Conservation (phyloP, 768 basidiomycete species). For the Leccinum rimulosum region DNA sequence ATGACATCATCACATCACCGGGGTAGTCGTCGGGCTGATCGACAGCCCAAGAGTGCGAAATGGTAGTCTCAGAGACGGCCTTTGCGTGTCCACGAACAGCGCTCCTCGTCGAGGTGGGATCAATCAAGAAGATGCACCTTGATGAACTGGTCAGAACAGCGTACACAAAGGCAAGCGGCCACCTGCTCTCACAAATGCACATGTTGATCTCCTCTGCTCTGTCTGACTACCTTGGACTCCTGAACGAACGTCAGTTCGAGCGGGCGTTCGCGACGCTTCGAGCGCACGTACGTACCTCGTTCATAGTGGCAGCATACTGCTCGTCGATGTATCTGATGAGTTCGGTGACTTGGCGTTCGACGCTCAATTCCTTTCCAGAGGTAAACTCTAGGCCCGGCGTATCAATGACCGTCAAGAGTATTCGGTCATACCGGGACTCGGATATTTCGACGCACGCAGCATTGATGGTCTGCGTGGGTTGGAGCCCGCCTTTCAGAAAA, state of each 20-base stretch:
- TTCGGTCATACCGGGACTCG: conserved; percentile 78
- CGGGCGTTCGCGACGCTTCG: not conserved
- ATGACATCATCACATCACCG: conserved; percentile 62
- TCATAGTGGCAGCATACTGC: conserved; percentile 85
- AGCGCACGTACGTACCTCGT: conserved; percentile 50
- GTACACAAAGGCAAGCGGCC: not conserved
- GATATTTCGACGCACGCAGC: conserved; percentile 77
- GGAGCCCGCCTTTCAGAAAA: conserved; percentile 61
- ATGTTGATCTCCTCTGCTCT: conserved; percentile 87
- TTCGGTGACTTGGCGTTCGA: conserved; percentile 74
- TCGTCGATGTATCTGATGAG: conserved; percentile 78
- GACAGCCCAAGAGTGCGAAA: conserved; percentile 48
- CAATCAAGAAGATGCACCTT: conserved; percentile 85
- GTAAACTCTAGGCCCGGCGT: conserved; percentile 82
- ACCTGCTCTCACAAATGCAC: conserved; percentile 69
- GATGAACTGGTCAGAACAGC: conserved; percentile 14
- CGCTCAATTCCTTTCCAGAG: conserved; percentile 67
- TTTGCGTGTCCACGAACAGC: conserved; percentile 49
- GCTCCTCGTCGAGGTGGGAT: conserved; percentile 63
- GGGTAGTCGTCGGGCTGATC: conserved; percentile 49
- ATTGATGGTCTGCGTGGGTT: conserved; percentile 60
- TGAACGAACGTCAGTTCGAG: conserved; percentile 27
- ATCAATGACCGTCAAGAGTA: conserved; percentile 78
- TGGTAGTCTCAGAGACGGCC: conserved; percentile 65
- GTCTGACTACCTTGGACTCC: conserved; percentile 87